Conservation (phyloP, 257 asterid species). For the Solanum raphanifolium region DNA sequence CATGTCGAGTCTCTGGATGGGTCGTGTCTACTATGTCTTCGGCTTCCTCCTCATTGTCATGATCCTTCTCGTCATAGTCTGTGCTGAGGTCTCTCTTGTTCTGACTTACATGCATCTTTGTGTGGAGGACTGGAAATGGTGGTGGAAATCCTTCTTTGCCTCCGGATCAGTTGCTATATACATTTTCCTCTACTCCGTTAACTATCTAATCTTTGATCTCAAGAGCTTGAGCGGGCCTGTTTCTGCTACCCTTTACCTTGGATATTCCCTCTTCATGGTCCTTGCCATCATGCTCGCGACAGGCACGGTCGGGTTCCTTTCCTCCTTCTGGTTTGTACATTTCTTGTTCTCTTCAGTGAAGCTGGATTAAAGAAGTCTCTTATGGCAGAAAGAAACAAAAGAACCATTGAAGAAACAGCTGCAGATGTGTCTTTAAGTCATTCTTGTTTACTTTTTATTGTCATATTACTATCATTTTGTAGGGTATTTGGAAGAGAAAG, state of each 20-base stretch:
- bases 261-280: constrained; percentile 81
- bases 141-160: constrained; percentile 95
- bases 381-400: background rate
- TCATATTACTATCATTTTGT: background rate
- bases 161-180: constrained; percentile 81
- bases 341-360: constrained; percentile 85
- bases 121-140: constrained; percentile 92
- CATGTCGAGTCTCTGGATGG: constrained; percentile 92
- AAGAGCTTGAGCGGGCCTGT: constrained; percentile 81
- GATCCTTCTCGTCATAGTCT: constrained; percentile 60
- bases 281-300: constrained; percentile 81
- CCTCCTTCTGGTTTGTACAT: constrained; percentile 87
- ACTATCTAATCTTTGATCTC: constrained; percentile 65
- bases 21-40: constrained; percentile 76
- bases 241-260: constrained; percentile 77
- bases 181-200: constrained; percentile 61
- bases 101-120: constrained; percentile 89
- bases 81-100: constrained; percentile 87
- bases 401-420: constrained; percentile 3
- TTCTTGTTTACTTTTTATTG: constrained; percentile 14
- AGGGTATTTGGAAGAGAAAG: constrained; percentile 10
- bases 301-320: constrained; percentile 76
- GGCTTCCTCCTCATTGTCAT: constrained; percentile 68
- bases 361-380: constrained; percentile 38
- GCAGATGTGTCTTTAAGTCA: constrained; percentile 3